These are phyloP conservation scores for Xylaria flabelliformis DNA, from an alignment of 495 filamentous ascomycete species.

Conservation along the genomic window DNA sequence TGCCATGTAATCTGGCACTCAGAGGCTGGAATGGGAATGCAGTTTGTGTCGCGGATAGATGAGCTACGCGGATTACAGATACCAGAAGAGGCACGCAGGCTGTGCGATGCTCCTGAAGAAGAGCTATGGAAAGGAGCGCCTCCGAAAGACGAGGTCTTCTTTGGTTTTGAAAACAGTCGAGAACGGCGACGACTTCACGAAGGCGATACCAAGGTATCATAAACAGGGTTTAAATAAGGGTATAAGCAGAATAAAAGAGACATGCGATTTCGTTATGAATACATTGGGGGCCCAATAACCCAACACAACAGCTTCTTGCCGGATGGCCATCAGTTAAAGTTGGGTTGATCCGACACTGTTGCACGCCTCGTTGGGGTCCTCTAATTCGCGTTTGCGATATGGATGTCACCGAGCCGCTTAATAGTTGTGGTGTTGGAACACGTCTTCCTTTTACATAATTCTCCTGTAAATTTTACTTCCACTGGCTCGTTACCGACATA, in stretches of 20 bases:
- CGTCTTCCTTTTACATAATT: not conserved
- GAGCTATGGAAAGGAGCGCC: conserved; percentile 53
- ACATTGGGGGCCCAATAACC: not conserved
- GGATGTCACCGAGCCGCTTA: not conserved
- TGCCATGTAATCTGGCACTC: conserved; percentile 66
- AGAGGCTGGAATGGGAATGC: conserved; percentile 66
- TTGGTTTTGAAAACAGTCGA: conserved; percentile 25
- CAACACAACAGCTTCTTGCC: not conserved
- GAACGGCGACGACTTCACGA: not conserved
- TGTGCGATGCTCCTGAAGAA: conserved; percentile 45
- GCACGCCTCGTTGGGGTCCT: not conserved
- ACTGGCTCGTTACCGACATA: not conserved
- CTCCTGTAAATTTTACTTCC: not conserved
- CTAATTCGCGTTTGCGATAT: not conserved
- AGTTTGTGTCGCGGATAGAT: conserved; percentile 59
- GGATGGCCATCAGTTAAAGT: not conserved
- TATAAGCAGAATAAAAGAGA: not conserved
- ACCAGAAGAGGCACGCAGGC: conserved; percentile 48
- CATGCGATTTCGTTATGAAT: too few relatives aligned
- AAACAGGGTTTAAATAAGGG: not conserved
- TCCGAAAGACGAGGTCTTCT: conserved; percentile 53
- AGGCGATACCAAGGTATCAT: not conserved
- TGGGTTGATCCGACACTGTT: not conserved
- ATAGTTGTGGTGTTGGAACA: not conserved
- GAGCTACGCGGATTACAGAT: conserved; percentile 49